Evolutionary conservation across 1,284 basidiomycete genomes (phyloP).

Genomic region (Coniferiporia weirii): DNA sequence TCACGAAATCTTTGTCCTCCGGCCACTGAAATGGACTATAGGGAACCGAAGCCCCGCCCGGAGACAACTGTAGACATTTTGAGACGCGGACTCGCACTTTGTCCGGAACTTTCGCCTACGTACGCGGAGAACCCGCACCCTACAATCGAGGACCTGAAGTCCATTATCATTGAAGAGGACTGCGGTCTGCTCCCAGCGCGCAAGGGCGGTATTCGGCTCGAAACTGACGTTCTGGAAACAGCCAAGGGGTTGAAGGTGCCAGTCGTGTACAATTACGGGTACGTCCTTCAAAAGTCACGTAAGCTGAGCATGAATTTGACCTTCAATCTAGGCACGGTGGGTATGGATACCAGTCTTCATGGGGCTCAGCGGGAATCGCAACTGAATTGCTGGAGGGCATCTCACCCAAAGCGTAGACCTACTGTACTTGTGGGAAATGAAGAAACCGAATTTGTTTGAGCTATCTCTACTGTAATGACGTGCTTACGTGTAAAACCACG

Average conservation of each 20-base stretch:
- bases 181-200: slow-evolving; percentile 48
- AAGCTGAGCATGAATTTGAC: slow-evolving; percentile 18
- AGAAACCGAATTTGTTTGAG: too few relatives aligned
- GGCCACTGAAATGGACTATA: slow-evolving; percentile 19
- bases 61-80: slow-evolving; percentile 61
- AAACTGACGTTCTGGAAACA: slow-evolving; percentile 29
- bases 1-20: neutral
- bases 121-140: slow-evolving; percentile 34
- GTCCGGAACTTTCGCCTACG: slow-evolving; percentile 59
- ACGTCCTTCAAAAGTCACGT: slow-evolving; percentile 22
- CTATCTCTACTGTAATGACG: too few relatives aligned
- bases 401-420: slow-evolving; percentile 18
- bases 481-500: too few relatives aligned
- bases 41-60: slow-evolving; percentile 52
- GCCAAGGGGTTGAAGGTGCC: slow-evolving; percentile 26
- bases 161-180: slow-evolving; percentile 62
- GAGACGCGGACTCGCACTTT: slow-evolving; percentile 47
- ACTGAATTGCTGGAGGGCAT: slow-evolving; percentile 49
- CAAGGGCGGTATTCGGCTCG: slow-evolving; percentile 43
- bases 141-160: slow-evolving; percentile 53
- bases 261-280: slow-evolving; percentile 46
- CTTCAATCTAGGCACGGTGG: slow-evolving; percentile 36
- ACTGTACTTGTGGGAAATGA: neutral
- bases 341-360: slow-evolving; percentile 41
- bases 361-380: slow-evolving; percentile 42